phyloP scores from a whole-genome alignment of 148 eudicot genomes.

The Mesembryanthemum crystallinum region DNA sequence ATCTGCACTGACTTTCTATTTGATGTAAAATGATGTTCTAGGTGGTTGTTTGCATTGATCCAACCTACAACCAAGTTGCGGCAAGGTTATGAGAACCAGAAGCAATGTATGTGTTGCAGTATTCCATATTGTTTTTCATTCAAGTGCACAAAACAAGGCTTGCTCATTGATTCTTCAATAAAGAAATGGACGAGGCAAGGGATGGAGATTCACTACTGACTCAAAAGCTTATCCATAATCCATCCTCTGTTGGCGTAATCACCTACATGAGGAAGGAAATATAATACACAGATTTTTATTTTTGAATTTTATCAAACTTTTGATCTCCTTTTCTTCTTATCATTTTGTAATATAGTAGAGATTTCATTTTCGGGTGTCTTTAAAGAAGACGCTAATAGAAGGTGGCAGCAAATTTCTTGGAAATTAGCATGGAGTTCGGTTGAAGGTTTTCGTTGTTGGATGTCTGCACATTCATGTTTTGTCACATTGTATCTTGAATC shows the following conservation, averaged over 20 bases:
- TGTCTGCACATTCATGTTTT: background rate
- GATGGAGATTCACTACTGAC: too few species aligned
- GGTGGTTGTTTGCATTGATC: slow-evolving; percentile 90
- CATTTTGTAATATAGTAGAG: too few species aligned
- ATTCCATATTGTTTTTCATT: background rate
- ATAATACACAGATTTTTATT: too few species aligned
- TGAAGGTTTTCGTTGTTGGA: background rate
- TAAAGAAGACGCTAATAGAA: too few species aligned
- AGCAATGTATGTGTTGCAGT: background rate
- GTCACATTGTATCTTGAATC: background rate
- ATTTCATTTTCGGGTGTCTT: too few species aligned
- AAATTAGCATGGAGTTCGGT: too few species aligned
- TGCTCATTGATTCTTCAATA: background rate
- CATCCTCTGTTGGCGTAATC: too few species aligned
- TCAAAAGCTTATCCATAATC: too few species aligned
- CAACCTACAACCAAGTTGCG: slow-evolving; percentile 44
- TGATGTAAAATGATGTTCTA: slow-evolving; percentile 25
- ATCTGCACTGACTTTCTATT: background rate
- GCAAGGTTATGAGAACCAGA: slow-evolving; percentile 51
- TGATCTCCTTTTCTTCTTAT: too few species aligned
- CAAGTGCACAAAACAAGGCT: background rate
- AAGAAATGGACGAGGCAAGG: background rate
- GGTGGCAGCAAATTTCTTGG: too few species aligned
- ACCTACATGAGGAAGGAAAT: too few species aligned
- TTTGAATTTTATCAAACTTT: too few species aligned